Evolutionary conservation across 176 grass and related monocot genomes (phyloP), one percentile per base, ranked within the genome.

Genomic region (Phyllostachys edulis): DNA sequence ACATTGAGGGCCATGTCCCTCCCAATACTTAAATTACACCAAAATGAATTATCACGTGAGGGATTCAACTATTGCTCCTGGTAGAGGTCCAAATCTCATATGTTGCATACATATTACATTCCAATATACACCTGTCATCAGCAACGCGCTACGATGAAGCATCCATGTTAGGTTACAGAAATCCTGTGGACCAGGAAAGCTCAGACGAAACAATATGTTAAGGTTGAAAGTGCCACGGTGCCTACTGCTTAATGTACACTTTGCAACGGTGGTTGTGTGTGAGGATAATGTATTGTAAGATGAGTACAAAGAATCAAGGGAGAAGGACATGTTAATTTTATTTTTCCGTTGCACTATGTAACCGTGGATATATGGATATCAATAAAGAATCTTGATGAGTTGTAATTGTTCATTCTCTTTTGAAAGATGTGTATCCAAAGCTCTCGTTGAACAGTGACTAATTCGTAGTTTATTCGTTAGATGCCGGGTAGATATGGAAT

Each of bases 11-110:
- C 17, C 9, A 34, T 84, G 55, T 23, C n/a, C 38, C 79, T 56
- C 59, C 77, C 57, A 18, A 18, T 2, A 34, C 60, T 24, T 23
- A 45, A 66, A 27, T 40, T 10, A 6, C 54, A 0, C 38, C 45
- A 7, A n/a, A 8, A 12, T 55, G 71, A 83, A 27, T 18, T 73
- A 11, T 42, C 0, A 56, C 5, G 5, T 20, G 65, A 71, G 45
- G 64, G 64, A 27, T 82, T 77, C 10, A 29, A 29, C 42, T 90
- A 32, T 77, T 57, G 56, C 54, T 38, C 51, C 34, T 72, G 45
- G 1, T 7, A 34, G 20, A 71, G 17, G 60, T 63, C 9, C 45
- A 49, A 39, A 65, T 21, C 77, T 26, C 37, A 77, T 57, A 46
- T 32, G 36, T 16, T 84, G 34, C 70, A 36, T 47, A 23, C 67